A percentile compares a stretch with the other conserved stretches of the same genome.
Conservation (phyloP, 768 basidiomycete species). For the Sistotremastrum niveocremeum region DNA sequence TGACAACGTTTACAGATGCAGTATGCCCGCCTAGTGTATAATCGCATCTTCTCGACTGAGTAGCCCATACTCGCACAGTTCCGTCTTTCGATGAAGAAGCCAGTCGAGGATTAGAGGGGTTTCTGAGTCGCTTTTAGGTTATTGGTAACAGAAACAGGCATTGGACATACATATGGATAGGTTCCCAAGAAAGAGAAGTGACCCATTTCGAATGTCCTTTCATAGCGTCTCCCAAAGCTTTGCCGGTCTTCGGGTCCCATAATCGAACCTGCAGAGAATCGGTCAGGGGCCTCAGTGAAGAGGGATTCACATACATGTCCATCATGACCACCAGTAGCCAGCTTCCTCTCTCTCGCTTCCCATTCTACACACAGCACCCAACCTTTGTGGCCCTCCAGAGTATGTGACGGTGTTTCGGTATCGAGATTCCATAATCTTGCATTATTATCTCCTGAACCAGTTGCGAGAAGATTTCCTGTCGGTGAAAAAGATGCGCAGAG, state of each 20-base stretch:
- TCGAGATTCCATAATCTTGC: constrained; percentile 90
- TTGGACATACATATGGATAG: constrained; percentile 67
- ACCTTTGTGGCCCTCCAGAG: constrained; percentile 77
- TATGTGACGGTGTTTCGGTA: constrained; percentile 84
- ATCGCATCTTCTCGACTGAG: constrained; percentile 52
- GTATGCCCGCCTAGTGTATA: constrained; percentile 89
- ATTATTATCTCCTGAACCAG: constrained; percentile 89
- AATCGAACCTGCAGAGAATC: constrained; percentile 42
- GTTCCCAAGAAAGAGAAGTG: constrained; percentile 91
- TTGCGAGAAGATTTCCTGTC: constrained; percentile 80
- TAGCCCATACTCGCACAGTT: constrained; percentile 91
- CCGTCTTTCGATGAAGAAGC: constrained; percentile 95
- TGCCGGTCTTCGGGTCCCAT: constrained; percentile 91
- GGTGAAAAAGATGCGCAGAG: constrained; percentile 94
- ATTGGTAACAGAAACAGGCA: not conserved
- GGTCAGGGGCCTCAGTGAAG: not conserved
- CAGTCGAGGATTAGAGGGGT: constrained; percentile 62
- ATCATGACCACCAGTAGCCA: constrained; percentile 92
- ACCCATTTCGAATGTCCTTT: constrained; percentile 96
- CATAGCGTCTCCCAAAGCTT: constrained; percentile 75
- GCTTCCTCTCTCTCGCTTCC: constrained; percentile 82
- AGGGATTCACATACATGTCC: constrained; percentile 49
- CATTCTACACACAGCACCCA: constrained; percentile 98
- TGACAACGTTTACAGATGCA: constrained; percentile 86
- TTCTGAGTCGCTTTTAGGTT: constrained; percentile 32